A percentile compares a stretch with the other conserved stretches of the same genome.
Evolutionary conservation across 2,329 filamentous ascomycete species (phyloP).

Genomic region (Mycocentrospora acerina): DNA sequence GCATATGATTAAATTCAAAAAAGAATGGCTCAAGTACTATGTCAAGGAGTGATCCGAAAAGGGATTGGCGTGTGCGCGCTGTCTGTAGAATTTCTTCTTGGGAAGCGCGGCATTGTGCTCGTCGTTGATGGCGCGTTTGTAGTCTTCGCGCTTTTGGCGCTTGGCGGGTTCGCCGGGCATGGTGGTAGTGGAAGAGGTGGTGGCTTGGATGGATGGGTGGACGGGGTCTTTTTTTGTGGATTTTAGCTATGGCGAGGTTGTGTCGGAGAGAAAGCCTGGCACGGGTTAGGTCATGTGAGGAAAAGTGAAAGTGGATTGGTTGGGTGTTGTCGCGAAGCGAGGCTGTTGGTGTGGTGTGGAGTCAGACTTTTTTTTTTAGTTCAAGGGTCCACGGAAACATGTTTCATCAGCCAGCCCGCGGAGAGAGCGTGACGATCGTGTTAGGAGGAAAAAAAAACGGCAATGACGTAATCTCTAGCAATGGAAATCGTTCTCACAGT

Average conservation of each 20-base stretch:
- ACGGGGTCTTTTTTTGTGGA: too few species aligned
- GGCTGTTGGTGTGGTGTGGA: constrained; percentile 28
- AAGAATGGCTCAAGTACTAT: constrained; percentile 64
- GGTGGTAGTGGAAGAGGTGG: constrained; percentile 5
- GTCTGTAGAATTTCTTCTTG: constrained; percentile 93
- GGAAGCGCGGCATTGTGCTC: constrained; percentile 65
- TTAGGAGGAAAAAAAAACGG: constrained; percentile 12
- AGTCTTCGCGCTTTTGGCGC: constrained; percentile 51
- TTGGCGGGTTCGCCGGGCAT: constrained; percentile 43
- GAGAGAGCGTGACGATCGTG: constrained; percentile 6
- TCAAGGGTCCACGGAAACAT: constrained; percentile 5
- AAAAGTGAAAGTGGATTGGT: constrained; percentile 22
- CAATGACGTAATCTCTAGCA: constrained; percentile 17
- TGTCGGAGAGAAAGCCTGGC: too few species aligned
- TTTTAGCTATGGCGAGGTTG: too few species aligned
- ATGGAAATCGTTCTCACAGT: too few species aligned
- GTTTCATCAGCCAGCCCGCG: constrained; percentile 12
- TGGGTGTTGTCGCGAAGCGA: constrained; percentile 17
- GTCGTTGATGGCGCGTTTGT: constrained; percentile 39
- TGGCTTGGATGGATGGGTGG: constrained; percentile 2
- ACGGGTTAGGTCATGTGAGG: constrained; percentile 8
- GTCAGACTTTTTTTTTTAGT: constrained; percentile 37
- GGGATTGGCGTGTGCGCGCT: constrained; percentile 95
- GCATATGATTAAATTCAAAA: too few species aligned
- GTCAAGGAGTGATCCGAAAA: constrained; percentile 90